phyloP scores from a whole-genome alignment of 2,329 filamentous ascomycete genomes.

The Aspergillus uvarum region DNA sequence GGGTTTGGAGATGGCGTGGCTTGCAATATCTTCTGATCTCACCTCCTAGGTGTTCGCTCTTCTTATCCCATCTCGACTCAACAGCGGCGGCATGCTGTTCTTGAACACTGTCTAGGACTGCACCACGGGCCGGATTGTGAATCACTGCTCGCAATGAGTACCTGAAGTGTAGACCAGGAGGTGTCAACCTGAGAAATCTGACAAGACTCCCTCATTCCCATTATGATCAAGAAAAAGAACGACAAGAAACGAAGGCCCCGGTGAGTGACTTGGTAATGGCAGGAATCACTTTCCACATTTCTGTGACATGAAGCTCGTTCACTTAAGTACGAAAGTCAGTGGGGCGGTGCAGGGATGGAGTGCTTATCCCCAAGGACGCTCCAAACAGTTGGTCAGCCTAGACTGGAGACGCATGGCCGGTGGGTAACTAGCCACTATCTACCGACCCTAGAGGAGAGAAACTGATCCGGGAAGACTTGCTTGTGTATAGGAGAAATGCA shows the following conservation, averaged over 20 bases:
- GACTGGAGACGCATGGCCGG: conserved; percentile 4
- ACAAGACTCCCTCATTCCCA: too few relatives aligned
- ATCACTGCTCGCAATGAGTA: too few relatives aligned
- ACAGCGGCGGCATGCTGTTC: too few relatives aligned
- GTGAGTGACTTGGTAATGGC: background rate
- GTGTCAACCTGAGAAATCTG: too few relatives aligned
- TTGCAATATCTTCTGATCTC: too few relatives aligned
- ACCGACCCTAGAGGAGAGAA: background rate
- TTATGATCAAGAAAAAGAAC: too few relatives aligned
- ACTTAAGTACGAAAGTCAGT: conserved; percentile 10
- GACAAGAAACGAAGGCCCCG: background rate
- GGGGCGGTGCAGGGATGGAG: conserved; percentile 29
- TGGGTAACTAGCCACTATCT: background rate
- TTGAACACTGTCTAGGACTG: too few relatives aligned
- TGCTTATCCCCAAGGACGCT: conserved; percentile 30
- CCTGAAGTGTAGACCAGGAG: too few relatives aligned
- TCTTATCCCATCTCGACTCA: too few relatives aligned
- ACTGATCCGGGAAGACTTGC: background rate
- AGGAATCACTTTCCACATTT: background rate
- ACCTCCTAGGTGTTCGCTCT: too few relatives aligned
- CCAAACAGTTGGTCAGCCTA: conserved; percentile 15
- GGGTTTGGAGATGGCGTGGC: too few relatives aligned
- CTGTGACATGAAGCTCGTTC: background rate
- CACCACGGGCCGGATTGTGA: too few relatives aligned
- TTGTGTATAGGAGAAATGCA: background rate